Conservation (phyloP, 1,284 basidiomycete species). For the Ustilago cynodontis region DNA sequence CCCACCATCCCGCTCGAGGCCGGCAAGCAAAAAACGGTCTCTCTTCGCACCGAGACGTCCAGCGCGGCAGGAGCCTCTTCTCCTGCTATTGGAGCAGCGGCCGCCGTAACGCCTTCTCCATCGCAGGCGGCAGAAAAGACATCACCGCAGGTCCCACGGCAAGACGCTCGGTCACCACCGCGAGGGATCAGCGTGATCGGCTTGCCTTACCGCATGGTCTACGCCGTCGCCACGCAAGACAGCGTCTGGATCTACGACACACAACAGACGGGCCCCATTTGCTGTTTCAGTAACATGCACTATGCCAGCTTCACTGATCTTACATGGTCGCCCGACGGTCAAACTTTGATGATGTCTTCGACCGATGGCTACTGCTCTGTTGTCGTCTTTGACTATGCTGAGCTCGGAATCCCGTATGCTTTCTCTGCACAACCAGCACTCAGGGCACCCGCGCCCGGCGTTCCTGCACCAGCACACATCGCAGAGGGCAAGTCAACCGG, state of each 20-base stretch:
- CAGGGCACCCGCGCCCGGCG: conserved; percentile 29
- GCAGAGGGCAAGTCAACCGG: conserved; percentile 35
- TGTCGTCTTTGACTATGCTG: conserved; percentile 81
- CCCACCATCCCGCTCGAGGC: conserved; percentile 77
- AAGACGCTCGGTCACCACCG: conserved; percentile 36
- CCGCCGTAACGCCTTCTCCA: conserved; percentile 18
- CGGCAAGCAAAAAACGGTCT: conserved; percentile 76
- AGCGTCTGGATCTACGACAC: conserved; percentile 96
- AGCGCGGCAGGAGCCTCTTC: conserved; percentile 18
- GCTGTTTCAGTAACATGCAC: conserved; percentile 92
- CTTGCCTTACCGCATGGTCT: conserved; percentile 92
- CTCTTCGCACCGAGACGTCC: conserved; percentile 26
- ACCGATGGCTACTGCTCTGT: conserved; percentile 98
- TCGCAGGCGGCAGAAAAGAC: conserved; percentile 21
- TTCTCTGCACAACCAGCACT: conserved; percentile 58
- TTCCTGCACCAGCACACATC: conserved; percentile 36
- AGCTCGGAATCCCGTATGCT: conserved; percentile 78
- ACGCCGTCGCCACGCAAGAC: conserved; percentile 96
- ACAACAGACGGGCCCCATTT: conserved; percentile 92
- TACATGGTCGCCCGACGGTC: conserved; percentile 95
- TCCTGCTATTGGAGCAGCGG: conserved; percentile 14
- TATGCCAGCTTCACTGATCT: conserved; percentile 98
- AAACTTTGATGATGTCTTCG: conserved; percentile 89
- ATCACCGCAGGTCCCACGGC: conserved; percentile 13
- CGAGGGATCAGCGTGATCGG: conserved; percentile 78